Conservation (phyloP, 2,329 filamentous ascomycete genomes). For the Cordyceps cicadae region DNA sequence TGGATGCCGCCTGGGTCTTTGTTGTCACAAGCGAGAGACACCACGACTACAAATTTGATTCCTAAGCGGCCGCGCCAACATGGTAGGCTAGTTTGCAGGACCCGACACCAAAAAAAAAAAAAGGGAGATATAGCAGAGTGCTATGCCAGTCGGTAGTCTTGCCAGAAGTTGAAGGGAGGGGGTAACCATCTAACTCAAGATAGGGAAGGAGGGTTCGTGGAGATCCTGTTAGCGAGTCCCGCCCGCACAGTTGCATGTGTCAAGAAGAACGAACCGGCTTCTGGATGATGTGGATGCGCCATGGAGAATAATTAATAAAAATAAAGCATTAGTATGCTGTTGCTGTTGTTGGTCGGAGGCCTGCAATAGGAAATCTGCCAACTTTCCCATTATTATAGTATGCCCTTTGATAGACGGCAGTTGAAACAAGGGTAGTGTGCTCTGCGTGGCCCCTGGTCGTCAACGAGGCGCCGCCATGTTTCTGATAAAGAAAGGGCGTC, state of each 20-base stretch:
- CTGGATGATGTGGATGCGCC: background rate
- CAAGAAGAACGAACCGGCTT: background rate
- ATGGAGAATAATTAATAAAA: background rate
- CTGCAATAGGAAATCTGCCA: background rate
- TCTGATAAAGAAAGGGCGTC: background rate
- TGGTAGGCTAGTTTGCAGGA: background rate
- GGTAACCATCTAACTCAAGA: background rate
- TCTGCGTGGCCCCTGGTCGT: background rate
- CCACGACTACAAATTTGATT: background rate
- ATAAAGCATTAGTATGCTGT: background rate
- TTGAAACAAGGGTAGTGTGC: background rate
- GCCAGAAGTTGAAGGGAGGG: background rate
- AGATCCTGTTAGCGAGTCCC: background rate
- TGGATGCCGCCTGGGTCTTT: background rate
- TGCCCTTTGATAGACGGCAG: background rate
- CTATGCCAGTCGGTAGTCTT: background rate
- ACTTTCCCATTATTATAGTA: background rate
- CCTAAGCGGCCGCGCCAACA: background rate
- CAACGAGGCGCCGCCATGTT: background rate
- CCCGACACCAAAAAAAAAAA: background rate
- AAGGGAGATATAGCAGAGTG: background rate
- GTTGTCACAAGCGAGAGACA: background rate
- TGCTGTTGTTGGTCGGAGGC: background rate
- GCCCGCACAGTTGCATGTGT: background rate
- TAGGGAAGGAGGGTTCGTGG: background rate